Evolutionary conservation across 352 stramenopile species (phyloP), one percentile per base, ranked within the genome.

Genomic region (Phytophthora boehmeriae): DNA sequence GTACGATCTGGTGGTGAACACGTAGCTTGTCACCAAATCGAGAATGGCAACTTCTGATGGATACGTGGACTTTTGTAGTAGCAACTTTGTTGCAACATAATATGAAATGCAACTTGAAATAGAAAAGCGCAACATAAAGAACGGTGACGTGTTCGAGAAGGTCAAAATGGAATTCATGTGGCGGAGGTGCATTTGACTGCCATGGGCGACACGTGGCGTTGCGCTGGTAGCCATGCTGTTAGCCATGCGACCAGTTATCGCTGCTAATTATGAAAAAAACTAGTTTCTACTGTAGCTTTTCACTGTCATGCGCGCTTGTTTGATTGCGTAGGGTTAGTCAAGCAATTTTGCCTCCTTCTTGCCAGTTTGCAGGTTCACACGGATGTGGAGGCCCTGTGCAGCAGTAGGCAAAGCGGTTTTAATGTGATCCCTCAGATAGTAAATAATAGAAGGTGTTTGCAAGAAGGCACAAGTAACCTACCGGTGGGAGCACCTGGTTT

Each of bases 271-370:
- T 1, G 27, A 35, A 32, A 45, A 6, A 5, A 25, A 6, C 34
- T 9, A 25, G n/a, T n/a, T n/a, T n/a, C 5, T 44, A 11, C 5
- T 5, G 39, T 45, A 16, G 14, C 17, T 39, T n/a, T 51, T n/a
- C 11, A 17, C 3, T n/a, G 30, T 28, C 32, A 30, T 14, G 25
- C 23, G 13, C 9, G 34, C 8, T 8, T 27, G 16, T 14, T 25
- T 1, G 1, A 20, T 14, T 38, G 23, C n/a, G n/a, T n/a, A n/a
- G n/a, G n/a, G n/a, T 61, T 45, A 74, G 46, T 68, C 57, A 34
- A 86, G 64, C 30, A 86, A 25, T 63, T 88, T 88, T 11, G 76
- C 78, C 62, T 88, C 78, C 44, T 86, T 86, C 63, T 79, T 79
- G 17, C 78, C 76, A 0, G 76, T 88, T 46, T 78, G 59, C 17